Conservation (phyloP, 305 asterid genomes). For the Stenogyne calaminthoides region DNA sequence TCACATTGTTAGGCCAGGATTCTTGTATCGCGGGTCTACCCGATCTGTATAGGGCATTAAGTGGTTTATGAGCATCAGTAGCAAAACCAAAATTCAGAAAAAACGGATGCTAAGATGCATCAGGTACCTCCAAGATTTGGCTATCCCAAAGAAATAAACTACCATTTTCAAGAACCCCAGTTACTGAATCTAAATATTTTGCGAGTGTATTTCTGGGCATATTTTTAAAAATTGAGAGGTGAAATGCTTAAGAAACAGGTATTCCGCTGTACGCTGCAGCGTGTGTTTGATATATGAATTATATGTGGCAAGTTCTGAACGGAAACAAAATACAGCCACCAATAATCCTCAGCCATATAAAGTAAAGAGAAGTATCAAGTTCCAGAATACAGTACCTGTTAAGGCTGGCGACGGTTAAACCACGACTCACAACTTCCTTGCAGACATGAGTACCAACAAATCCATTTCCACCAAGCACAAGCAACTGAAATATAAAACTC, state of each 20-base stretch:
- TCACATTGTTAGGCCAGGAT: slow-evolving; percentile 74
- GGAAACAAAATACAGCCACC: neutral
- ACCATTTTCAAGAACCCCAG: neutral
- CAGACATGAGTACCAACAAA: slow-evolving; percentile 96
- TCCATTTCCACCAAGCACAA: slow-evolving; percentile 97
- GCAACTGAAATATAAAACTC: slow-evolving; percentile 54
- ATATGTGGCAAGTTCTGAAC: neutral
- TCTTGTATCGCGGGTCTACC: slow-evolving; percentile 81
- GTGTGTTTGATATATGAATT: neutral
- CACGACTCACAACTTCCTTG: slow-evolving; percentile 79
- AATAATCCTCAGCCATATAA: slow-evolving; percentile 5
- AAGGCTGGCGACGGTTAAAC: slow-evolving; percentile 81
- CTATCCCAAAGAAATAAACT: slow-evolving; percentile 2
- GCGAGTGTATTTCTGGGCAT: neutral
- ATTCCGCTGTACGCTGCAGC: slow-evolving; percentile 10
- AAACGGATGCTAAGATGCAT: slow-evolving; percentile 8
- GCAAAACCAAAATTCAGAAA: slow-evolving; percentile 16
- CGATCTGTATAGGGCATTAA: slow-evolving; percentile 55
- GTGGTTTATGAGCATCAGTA: slow-evolving; percentile 30
- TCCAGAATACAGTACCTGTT: slow-evolving; percentile 60
- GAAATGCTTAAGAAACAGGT: slow-evolving; percentile 17
- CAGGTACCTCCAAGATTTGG: neutral
- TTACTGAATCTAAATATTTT: neutral
- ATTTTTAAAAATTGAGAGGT: neutral
- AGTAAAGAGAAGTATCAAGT: slow-evolving; percentile 3